Evolutionary conservation across 352 stramenopile genomes (phyloP).

Genomic region (Phytophthora litchii): DNA sequence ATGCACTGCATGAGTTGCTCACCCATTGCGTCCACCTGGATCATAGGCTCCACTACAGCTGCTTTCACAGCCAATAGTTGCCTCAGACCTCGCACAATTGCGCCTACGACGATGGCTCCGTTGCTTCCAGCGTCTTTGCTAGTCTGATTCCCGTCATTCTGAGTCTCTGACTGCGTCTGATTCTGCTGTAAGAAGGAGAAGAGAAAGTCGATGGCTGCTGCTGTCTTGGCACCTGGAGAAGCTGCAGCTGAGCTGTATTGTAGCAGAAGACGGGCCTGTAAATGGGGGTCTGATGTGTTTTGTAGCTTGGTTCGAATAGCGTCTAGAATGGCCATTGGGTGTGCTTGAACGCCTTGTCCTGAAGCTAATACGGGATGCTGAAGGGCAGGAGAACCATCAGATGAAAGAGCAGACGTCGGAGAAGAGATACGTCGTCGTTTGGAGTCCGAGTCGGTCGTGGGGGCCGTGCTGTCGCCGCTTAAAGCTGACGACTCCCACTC

Average conservation of each 20-base stretch:
- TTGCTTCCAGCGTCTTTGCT: slow-evolving; percentile 23
- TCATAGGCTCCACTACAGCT: slow-evolving; percentile 77
- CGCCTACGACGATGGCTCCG: slow-evolving; percentile 63
- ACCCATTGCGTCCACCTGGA: slow-evolving; percentile 79
- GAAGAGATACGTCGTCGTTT: slow-evolving; percentile 32
- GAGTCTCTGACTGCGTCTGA: slow-evolving; percentile 36
- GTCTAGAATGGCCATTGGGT: slow-evolving; percentile 42
- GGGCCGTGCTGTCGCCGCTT: slow-evolving; percentile 8
- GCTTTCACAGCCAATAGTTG: slow-evolving; percentile 63
- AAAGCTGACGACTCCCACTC: slow-evolving; percentile 27
- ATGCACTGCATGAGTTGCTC: slow-evolving; percentile 82
- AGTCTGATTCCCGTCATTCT: slow-evolving; percentile 17
- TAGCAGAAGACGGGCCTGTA: slow-evolving; percentile 68
- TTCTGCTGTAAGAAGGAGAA: slow-evolving; percentile 81
- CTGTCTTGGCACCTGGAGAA: slow-evolving; percentile 50
- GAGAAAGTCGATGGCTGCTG: slow-evolving; percentile 77
- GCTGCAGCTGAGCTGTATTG: slow-evolving; percentile 57
- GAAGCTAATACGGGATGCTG: slow-evolving; percentile 8
- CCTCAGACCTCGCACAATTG: slow-evolving; percentile 68
- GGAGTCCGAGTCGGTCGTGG: slow-evolving; percentile 4
- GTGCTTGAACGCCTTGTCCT: slow-evolving; percentile 8
- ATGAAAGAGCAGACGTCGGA: slow-evolving; percentile 6
- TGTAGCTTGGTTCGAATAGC: slow-evolving; percentile 47
- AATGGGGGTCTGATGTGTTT: slow-evolving; percentile 51
- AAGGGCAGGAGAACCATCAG: slow-evolving; percentile 1